Conservation (phyloP, 768 basidiomycete genomes). For the Suillus brevipes region DNA sequence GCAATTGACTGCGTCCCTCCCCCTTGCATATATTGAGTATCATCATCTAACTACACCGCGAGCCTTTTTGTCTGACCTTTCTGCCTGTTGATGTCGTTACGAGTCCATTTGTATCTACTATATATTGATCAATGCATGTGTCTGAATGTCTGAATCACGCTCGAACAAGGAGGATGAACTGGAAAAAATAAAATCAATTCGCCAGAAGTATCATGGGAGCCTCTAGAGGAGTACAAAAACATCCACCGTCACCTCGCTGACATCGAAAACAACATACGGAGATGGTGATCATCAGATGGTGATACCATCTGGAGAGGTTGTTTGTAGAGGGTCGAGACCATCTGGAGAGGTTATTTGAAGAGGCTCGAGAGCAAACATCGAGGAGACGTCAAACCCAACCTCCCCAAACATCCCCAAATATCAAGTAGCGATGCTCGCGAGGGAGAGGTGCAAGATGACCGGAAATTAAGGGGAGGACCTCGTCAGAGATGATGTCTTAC, state of each 20-base stretch:
- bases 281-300: neutral
- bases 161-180: neutral
- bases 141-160: neutral
- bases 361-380: neutral
- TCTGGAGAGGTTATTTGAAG: no score
- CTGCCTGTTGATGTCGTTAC: neutral
- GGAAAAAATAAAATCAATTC: neutral
- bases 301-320: neutral
- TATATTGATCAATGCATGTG: slow-evolving; percentile 1
- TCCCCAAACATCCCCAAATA: neutral
- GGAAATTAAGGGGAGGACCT: neutral
- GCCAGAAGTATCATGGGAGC: neutral
- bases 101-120: neutral
- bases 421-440: neutral
- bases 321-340: no score
- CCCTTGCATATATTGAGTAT: neutral
- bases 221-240: neutral
- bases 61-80: neutral
- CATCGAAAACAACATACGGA: neutral
- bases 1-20: neutral
- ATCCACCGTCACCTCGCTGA: neutral
- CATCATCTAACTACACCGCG: neutral
- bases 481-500: neutral
- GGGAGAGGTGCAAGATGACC: neutral
- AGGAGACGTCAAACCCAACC: neutral